phyloP scores from a whole-genome alignment of 1,284 basidiomycete species.

The Cryptococcus neoformans region DNA sequence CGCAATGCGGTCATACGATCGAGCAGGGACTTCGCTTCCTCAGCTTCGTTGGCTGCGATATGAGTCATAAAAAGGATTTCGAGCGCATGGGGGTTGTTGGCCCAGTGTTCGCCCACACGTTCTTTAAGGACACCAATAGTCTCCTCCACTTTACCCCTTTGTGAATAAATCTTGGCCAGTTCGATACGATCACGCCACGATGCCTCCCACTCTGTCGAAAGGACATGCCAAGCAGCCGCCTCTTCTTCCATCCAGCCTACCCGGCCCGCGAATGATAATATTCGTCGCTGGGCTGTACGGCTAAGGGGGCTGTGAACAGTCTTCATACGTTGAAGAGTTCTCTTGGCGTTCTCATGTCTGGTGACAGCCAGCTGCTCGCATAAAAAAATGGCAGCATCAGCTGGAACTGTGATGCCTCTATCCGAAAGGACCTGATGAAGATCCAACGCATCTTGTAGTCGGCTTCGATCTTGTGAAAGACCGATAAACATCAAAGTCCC shows the following conservation, averaged over 20 bases:
- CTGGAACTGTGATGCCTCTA: constrained; percentile 1
- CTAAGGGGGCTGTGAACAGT: background rate
- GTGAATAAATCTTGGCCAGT: constrained; percentile 4
- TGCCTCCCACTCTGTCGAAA: constrained; percentile 2
- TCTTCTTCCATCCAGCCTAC: constrained; percentile 9
- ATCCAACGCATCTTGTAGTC: constrained; percentile 5
- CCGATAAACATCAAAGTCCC: constrained; percentile 11
- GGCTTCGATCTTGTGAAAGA: constrained; percentile 1
- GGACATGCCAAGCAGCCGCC: constrained; percentile 6
- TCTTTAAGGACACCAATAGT: background rate
- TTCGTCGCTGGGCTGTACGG: constrained; percentile 5
- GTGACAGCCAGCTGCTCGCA: constrained; percentile 1
- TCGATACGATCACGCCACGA: constrained; percentile 3
- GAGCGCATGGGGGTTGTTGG: constrained; percentile 8
- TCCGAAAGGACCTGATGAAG: constrained; percentile 6
- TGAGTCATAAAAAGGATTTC: constrained; percentile 20
- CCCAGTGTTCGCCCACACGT: background rate
- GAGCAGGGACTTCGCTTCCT: constrained; percentile 14
- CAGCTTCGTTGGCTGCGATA: constrained; percentile 16
- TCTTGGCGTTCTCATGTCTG: constrained; percentile 5
- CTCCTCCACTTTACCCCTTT: constrained; percentile 7
- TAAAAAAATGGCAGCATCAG: constrained; percentile 5
- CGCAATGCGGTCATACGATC: constrained; percentile 6
- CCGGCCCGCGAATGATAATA: constrained; percentile 7
- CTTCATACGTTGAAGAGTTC: constrained; percentile 2